Evolutionary conservation across 768 basidiomycete species (phyloP).

Genomic region (Suillus paluster): DNA sequence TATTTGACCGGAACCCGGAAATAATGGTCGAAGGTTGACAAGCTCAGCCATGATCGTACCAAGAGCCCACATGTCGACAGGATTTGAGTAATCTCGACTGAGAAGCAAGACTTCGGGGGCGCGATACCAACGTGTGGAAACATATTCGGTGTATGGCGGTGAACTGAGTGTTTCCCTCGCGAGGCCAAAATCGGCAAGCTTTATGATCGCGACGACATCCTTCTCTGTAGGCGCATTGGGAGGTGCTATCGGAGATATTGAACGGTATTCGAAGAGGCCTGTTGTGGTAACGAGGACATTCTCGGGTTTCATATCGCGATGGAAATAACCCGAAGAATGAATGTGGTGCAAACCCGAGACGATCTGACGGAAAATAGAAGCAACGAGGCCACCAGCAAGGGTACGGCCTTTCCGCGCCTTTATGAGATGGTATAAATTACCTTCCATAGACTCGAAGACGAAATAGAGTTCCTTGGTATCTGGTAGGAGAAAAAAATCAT

Average conservation of each 20-base stretch:
- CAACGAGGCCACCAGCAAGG: conserved; percentile 95
- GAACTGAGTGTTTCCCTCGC: conserved; percentile 85
- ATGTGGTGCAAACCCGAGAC: conserved; percentile 91
- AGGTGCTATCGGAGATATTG: conserved; percentile 70
- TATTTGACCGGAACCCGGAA: conserved; percentile 90
- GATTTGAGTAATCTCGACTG: conserved; percentile 92
- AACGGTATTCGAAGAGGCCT: conserved; percentile 89
- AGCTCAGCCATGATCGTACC: conserved; percentile 98
- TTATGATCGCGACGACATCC: conserved; percentile 96
- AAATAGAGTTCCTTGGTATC: conserved; percentile 96
- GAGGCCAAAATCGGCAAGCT: conserved; percentile 97
- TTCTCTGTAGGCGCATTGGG: conserved; percentile 75
- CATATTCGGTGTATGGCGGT: conserved; percentile 98
- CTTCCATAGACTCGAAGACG: conserved; percentile 99
- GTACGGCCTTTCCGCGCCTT: conserved; percentile 94
- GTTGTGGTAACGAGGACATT: conserved; percentile 98
- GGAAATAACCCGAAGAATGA: conserved; percentile 92
- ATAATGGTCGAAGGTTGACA: conserved; percentile 92
- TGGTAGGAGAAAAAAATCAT: conserved; percentile 99
- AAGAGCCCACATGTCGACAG: conserved; percentile 99
- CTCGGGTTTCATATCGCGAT: conserved; percentile 99
- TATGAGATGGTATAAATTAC: conserved; percentile 98
- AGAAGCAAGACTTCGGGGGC: conserved; percentile 95
- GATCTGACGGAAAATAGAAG: conserved; percentile 93
- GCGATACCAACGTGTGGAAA: conserved; percentile 99